phyloP scores from a whole-genome alignment of 1,284 basidiomycete species.

The Irpex sp. region DNA sequence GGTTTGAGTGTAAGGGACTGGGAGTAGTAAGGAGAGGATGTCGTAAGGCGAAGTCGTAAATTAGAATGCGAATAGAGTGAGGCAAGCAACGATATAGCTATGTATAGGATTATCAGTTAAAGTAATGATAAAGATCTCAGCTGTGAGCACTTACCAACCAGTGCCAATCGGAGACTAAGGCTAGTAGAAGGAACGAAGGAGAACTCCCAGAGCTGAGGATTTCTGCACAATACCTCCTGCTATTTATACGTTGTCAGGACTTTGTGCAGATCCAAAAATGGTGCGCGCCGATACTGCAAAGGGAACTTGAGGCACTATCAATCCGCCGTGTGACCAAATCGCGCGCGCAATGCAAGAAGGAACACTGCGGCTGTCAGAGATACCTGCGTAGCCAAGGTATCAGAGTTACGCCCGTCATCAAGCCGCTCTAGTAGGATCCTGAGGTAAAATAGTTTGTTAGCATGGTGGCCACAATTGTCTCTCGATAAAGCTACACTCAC shows the following conservation, averaged over 20 bases:
- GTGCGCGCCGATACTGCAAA: too few relatives aligned
- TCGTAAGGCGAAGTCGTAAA: neutral
- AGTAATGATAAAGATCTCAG: neutral
- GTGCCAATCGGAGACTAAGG: neutral
- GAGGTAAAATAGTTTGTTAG: too few relatives aligned
- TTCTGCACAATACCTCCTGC: neutral
- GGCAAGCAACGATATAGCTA: neutral
- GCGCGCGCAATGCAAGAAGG: too few relatives aligned
- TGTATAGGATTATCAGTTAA: neutral
- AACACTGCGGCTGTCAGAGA: too few relatives aligned
- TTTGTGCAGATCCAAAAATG: too few relatives aligned
- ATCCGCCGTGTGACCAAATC: too few relatives aligned
- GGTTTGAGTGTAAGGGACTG: neutral
- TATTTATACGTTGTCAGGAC: neutral
- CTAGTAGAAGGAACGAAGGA: neutral
- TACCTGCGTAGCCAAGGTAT: too few relatives aligned
- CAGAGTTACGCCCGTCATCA: too few relatives aligned
- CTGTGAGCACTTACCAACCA: neutral
- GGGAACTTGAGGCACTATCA: too few relatives aligned
- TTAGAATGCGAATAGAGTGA: neutral
- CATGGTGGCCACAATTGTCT: too few relatives aligned
- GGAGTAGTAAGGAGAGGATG: neutral
- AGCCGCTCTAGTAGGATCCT: too few relatives aligned
- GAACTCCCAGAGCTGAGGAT: neutral
- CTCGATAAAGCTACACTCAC: too few relatives aligned